Evolutionary conservation across 257 asterid genomes (phyloP), one percentile per base, ranked within the genome.

Genomic region (Gentiana dahurica): DNA sequence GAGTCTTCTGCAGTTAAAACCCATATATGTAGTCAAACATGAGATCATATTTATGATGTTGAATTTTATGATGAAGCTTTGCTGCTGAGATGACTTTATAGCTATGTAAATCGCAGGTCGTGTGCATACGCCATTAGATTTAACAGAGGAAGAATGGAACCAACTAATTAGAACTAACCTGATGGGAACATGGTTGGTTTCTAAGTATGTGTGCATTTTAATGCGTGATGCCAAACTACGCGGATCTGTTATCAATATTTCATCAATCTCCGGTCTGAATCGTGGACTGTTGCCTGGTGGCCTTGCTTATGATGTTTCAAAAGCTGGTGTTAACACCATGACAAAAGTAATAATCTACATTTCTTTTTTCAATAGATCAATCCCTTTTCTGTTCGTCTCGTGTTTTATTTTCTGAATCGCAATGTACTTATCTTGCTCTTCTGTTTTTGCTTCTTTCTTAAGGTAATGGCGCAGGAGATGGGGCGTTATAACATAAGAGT

Each of bases 91-190:
- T 41, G 6, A 41, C 46, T 41, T 41, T 41, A 10, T 41, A 5
- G 3, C 46, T 41, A 10, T 41, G 46, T 2, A 41, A 9, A 6
- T 51, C 11, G 1, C 50, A 66, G 71, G 66, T 13, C 56, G 59
- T 12, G 62, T 60, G 49, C 60, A 50, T 36, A 60, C 67, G 32
- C 43, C 68, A 2, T 15, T 81, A 61, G 79, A 81, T 54, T 53
- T 84, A 71, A 57, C 56, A 0, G 94, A 81, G 56, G 77, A 75
- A 1, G 94, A 79, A 55, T 84, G 84, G 83, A 56, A 81, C 6
- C 41, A 66, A 3, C 53, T 34, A 38, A 55, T 71, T 3, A 69
- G 45, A 45, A 75, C 83, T 5, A 84, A 84, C 49, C 58, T 73
- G 34, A 81, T 57, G 2, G 94, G 87, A 11, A 49, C 78, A 15